Evolutionary conservation across 2,329 filamentous ascomycete genomes (phyloP), one percentile per base, ranked within the genome.

Genomic region (Iodosphaeria phyllophila): DNA sequence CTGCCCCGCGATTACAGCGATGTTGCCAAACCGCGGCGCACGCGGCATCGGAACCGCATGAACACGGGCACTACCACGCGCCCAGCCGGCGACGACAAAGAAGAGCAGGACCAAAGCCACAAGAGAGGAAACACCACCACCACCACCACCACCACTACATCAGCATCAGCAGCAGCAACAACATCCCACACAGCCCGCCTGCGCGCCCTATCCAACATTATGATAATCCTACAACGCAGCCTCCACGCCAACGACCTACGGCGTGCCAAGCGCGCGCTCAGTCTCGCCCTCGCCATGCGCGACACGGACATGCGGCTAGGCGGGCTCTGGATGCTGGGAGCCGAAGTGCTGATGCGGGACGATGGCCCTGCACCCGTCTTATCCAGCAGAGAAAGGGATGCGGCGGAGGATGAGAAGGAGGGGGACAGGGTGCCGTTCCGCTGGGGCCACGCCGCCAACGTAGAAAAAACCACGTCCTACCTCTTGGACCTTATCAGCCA

Each of bases 301-400:
- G 52, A 72, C 5, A 56, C 84, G 12, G 80, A 92, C 42, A 46
- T 86, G 23, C 65, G 82, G 19, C 56, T 56, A 12, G 61, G 73
- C 38, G 64, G 68, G 18, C 62, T 76, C 34, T 93, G 84, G 86
- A 74, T 74, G 9, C 62, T 92, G 22, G 83, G 80, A 1, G 80
- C 79, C 3, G 84, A 92, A 49, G 66, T 93, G 12, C 51, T 92
- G 28, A 69, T 92, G 51, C 65, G 75, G 10, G 51, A 59, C 15
- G 59, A 57, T 23, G 6, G 21, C 13, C 12, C 12, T n/a, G 21
- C 21, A 10, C 11, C 21, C 12, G 8, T 13, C 5, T 10, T 11
- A 19, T 10, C 13, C 25, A 21, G 23, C 25, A 21, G 21, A 15
- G 13, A 16, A 8, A 28, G 8, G 14, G 25, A 7, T 11, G 26